A percentile compares a stretch with the other conserved stretches of the same genome.
Conservation (phyloP, 1,139 yeast species). For the Kodamaea ohmeri region DNA sequence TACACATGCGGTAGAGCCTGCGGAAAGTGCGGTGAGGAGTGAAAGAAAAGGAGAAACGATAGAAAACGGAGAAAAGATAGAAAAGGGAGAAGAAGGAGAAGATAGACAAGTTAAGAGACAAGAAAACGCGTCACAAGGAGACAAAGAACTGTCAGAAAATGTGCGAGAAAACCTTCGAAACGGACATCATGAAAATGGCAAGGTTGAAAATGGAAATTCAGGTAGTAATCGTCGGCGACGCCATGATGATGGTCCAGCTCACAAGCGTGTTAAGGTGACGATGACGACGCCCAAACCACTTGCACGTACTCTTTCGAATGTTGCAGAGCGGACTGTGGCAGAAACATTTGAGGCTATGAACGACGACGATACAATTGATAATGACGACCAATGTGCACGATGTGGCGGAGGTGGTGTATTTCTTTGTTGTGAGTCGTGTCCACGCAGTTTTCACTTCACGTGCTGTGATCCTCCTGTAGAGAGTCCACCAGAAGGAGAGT, state of each 20-base stretch:
- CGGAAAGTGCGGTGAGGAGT: conserved; percentile 1
- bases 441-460: conserved; percentile 84
- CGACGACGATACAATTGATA: conserved; percentile 37
- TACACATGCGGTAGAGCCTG: conserved; percentile 7
- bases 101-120: too few species aligned
- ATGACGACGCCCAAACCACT: conserved; percentile 3
- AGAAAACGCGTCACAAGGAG: too few species aligned
- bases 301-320: conserved; percentile 3
- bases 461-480: conserved; percentile 91
- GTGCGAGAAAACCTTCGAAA: too few species aligned
- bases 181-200: conserved; percentile 1
- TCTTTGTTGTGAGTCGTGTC: conserved; percentile 91
- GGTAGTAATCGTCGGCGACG: too few species aligned
- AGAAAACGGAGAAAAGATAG: too few species aligned
- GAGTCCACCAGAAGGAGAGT: conserved; percentile 79
- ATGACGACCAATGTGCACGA: conserved; percentile 85
- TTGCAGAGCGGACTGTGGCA: not conserved
- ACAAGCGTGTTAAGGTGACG: conserved; percentile 10
- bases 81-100: too few species aligned
- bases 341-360: conserved; percentile 4
- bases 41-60: not conserved
- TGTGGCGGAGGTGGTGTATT: conserved; percentile 90
- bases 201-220: too few species aligned
- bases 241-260: too few species aligned
- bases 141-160: too few species aligned